A percentile compares a stretch with the other conserved stretches of the same genome.
phyloP scores from a whole-genome alignment of 176 grass and related monocot species.

The Typha latifolia region DNA sequence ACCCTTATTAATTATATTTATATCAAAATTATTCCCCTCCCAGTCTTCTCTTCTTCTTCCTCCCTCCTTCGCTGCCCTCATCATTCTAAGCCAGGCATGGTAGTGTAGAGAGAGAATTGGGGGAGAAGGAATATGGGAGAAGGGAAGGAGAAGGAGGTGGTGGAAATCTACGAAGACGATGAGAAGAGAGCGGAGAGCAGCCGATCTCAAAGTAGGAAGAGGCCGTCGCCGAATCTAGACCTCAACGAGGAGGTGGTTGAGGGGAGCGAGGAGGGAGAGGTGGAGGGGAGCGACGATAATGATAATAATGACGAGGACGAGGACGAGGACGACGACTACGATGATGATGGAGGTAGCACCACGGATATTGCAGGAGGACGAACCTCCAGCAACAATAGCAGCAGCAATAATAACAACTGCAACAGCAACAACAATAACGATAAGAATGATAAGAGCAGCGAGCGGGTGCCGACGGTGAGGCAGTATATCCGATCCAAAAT shows the following conservation, averaged over 20 bases:
- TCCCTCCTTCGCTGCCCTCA: constrained; percentile 21
- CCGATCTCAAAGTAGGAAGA: constrained; percentile 2
- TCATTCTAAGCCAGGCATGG: not conserved
- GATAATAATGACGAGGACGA: constrained; percentile 13
- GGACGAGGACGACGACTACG: constrained; percentile 22
- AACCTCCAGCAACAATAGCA: constrained; percentile 49
- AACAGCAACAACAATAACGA: constrained; percentile 22
- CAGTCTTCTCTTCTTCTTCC: constrained; percentile 28
- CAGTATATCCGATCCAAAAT: constrained; percentile 84
- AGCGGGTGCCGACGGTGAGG: constrained; percentile 47
- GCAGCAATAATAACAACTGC: constrained; percentile 25
- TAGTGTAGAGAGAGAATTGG: constrained; percentile 6
- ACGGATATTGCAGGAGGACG: constrained; percentile 28
- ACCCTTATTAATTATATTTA: constrained; percentile 28
- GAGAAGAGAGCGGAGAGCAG: constrained; percentile 13
- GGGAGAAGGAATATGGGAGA: constrained; percentile 15
- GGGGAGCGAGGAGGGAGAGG: constrained; percentile 20
- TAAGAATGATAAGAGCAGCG: constrained; percentile 15
- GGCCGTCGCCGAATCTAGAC: constrained; percentile 28
- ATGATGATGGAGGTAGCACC: constrained; percentile 39
- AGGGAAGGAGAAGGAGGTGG: constrained; percentile 29
- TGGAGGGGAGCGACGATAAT: constrained; percentile 16
- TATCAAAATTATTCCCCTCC: constrained; percentile 24
- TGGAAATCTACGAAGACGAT: constrained; percentile 32
- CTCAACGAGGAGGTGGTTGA: constrained; percentile 50